Evolutionary conservation across 2,329 filamentous ascomycete species (phyloP), one percentile per base, ranked within the genome.

Genomic region (Curvularia spicifera): DNA sequence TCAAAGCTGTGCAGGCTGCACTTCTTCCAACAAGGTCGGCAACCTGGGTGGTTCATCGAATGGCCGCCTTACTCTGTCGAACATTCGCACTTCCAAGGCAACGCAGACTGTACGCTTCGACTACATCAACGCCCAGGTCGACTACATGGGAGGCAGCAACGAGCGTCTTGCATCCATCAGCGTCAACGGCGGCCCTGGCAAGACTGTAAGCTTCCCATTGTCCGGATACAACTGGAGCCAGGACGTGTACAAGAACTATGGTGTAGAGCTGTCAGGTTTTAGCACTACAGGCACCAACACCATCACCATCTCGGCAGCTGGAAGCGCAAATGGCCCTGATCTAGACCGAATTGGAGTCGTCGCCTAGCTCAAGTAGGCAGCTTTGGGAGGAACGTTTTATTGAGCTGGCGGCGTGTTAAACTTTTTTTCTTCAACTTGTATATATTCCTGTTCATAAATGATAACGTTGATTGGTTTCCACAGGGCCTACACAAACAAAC

Each of bases 41-140:
- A 63, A 65, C 29, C 8, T 67, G 5, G 65, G 65, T 33, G 65
- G 63, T 3, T 46, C 61, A 8, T 61, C 57, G 1, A 62, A 62
- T 33, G 63, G 63, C 15, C 50, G 55, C 18, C 33, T 66, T 13
- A 66, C 63, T 10, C 55, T 68, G 13, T 61, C 59, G 39, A 68
- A 68, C 31, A 61, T 66, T 12, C 63, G 61, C 45, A 66, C 61
- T 3, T 63, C 61, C 18, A 53, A 61, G 18, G 56, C 59, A 1
- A 66, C 61, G 5, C 65, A 66, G 13, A 51, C 44, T 12, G 60
- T 68, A 7, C 58, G 49, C 4, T 60, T 68, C 18, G 65, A 68
- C 45, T 68, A 66, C 29, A 51, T 66, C 52, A 66, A 68, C 48
- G 56, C 53, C 8, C 57, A 68, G 9, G 58, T 68, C 3, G 65